phyloP scores from a whole-genome alignment of 2,329 filamentous ascomycete genomes.

The Xylaria sp. region DNA sequence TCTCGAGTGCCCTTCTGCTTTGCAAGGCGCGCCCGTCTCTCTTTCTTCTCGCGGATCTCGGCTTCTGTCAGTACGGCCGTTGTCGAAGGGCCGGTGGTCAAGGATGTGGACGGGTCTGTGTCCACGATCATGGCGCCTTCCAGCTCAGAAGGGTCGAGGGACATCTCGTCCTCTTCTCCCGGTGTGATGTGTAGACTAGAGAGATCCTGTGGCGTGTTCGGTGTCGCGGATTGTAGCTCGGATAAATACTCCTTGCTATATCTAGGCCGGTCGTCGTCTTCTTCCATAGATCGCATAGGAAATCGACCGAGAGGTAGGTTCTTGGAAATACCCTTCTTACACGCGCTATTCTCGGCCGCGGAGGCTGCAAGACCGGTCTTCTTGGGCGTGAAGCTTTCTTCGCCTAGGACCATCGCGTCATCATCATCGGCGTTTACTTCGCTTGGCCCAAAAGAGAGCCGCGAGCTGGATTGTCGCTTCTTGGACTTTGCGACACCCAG shows the following conservation, averaged over 20 bases:
- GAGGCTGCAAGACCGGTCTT: slow-evolving; percentile 70
- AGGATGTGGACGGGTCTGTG: slow-evolving; percentile 49
- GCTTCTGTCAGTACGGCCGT: slow-evolving; percentile 78
- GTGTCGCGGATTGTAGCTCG: slow-evolving; percentile 86
- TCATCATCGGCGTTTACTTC: slow-evolving; percentile 63
- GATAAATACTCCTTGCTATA: slow-evolving; percentile 90
- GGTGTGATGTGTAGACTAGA: slow-evolving; percentile 53
- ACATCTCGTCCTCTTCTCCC: slow-evolving; percentile 63
- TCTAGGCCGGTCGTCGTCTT: slow-evolving; percentile 75
- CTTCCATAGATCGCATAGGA: slow-evolving; percentile 65
- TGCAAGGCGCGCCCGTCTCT: slow-evolving; percentile 82
- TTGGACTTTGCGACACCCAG: slow-evolving; percentile 64
- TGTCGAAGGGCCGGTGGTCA: slow-evolving; percentile 45
- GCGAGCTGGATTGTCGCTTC: slow-evolving; percentile 70
- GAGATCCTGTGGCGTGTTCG: slow-evolving; percentile 78
- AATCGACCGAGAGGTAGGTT: slow-evolving; percentile 58
- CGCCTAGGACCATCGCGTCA: slow-evolving; percentile 49
- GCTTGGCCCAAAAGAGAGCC: slow-evolving; percentile 79
- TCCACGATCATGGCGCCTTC: slow-evolving; percentile 74
- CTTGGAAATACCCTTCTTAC: slow-evolving; percentile 61
- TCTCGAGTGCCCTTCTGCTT: slow-evolving; percentile 60
- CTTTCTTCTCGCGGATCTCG: slow-evolving; percentile 91
- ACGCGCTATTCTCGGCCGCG: slow-evolving; percentile 73
- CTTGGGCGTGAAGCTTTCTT: slow-evolving; percentile 68
- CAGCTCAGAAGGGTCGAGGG: slow-evolving; percentile 67